Evolutionary conservation across 352 stramenopile genomes (phyloP).

Genomic region (Phytophthora aleatoria): DNA sequence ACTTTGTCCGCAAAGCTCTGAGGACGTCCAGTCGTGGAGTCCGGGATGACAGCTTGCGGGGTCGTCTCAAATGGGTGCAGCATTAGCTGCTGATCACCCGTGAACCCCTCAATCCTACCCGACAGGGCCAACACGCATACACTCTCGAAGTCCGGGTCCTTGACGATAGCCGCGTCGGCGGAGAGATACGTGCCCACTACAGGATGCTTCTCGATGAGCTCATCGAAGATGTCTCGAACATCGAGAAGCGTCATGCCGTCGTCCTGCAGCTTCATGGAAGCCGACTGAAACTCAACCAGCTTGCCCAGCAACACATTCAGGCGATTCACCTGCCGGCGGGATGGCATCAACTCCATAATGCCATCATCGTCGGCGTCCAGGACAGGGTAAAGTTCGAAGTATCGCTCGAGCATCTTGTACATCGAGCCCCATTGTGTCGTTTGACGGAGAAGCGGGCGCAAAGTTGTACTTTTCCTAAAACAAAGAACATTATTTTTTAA

Average conservation of each 20-base stretch:
- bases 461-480: conserved; percentile 2
- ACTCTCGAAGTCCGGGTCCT: not conserved
- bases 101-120: no score
- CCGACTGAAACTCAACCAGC: not conserved
- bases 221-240: conserved; percentile 11
- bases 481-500: not conserved
- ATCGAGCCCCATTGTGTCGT: not conserved
- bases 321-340: not conserved
- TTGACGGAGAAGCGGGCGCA: conserved; percentile 2
- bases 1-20: no score
- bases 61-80: not conserved
- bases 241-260: conserved; percentile 4
- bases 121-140: not conserved
- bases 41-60: no score
- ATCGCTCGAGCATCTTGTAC: conserved; percentile 4
- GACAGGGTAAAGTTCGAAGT: not conserved
- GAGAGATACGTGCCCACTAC: not conserved
- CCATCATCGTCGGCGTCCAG: not conserved
- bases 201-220: conserved; percentile 1
- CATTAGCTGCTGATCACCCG: not conserved
- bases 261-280: conserved; percentile 4
- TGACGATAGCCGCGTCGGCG: not conserved
- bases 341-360: not conserved
- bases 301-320: not conserved
- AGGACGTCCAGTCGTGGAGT: no score